phyloP scores from a whole-genome alignment of 345 rosid genomes.

The Nasturtium officinale region DNA sequence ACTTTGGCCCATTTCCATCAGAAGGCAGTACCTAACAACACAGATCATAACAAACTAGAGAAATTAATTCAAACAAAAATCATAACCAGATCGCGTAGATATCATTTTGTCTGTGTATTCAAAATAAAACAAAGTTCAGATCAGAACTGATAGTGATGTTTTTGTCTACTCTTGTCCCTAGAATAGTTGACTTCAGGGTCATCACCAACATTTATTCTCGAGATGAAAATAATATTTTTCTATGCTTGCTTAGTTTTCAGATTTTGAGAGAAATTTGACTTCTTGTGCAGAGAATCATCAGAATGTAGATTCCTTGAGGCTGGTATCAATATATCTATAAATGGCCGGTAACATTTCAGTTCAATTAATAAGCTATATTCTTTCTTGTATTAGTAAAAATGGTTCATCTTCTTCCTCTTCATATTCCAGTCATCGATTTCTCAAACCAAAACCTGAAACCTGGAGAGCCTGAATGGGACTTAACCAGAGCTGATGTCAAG shows the following conservation, averaged over 20 bases:
- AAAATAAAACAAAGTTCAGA: not conserved
- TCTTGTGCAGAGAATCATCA: constrained; percentile 30
- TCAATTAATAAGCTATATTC: not conserved
- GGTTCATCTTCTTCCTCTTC: constrained; percentile 41
- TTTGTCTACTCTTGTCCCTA: not conserved
- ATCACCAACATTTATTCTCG: not conserved
- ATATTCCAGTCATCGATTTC: constrained; percentile 55
- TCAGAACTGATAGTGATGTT: not conserved
- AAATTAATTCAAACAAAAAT: too few species aligned
- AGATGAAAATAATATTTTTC: not conserved
- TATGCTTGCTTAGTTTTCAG: not conserved
- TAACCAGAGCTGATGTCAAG: constrained; percentile 44
- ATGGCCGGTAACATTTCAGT: not conserved
- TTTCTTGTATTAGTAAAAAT: constrained; percentile 37
- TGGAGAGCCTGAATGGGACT: constrained; percentile 52
- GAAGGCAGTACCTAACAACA: too few species aligned
- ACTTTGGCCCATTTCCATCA: too few species aligned
- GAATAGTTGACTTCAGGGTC: not conserved
- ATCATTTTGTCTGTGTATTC: too few species aligned
- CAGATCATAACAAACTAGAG: too few species aligned
- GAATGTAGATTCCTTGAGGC: constrained; percentile 18
- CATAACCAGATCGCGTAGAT: too few species aligned
- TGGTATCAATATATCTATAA: not conserved
- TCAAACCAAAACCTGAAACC: constrained; percentile 44
- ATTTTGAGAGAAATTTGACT: constrained; percentile 9